Conservation (phyloP, 306 rosid genomes). For the Datisca glomerata region DNA sequence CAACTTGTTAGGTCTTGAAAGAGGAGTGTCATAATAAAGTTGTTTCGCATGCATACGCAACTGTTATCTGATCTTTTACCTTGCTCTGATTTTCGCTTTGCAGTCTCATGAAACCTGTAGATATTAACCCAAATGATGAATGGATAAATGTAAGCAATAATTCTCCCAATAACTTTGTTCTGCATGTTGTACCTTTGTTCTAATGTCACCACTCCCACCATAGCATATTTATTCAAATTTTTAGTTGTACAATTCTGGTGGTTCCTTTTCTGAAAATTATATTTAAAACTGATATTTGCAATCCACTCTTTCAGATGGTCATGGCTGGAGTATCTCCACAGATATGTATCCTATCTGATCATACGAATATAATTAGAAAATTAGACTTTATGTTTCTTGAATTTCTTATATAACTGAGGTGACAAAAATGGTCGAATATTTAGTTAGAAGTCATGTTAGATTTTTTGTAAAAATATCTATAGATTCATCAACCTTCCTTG, state of each 20-base stretch:
- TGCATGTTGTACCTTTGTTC: background rate
- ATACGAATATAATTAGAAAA: too few species aligned
- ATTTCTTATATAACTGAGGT: too few species aligned
- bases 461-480: background rate
- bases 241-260: slow-evolving; percentile 4
- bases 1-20: slow-evolving; percentile 7
- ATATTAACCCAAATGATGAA: slow-evolving; percentile 86
- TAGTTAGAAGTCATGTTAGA: background rate
- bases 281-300: slow-evolving; percentile 12
- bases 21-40: too few species aligned
- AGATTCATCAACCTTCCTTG: slow-evolving; percentile 25
- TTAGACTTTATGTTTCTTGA: too few species aligned
- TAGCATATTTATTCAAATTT: too few species aligned
- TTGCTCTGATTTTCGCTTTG: slow-evolving; percentile 19
- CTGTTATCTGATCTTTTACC: too few species aligned
- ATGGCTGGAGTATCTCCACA: slow-evolving; percentile 94
- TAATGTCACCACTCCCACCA: background rate
- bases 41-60: too few species aligned
- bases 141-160: slow-evolving; percentile 74
- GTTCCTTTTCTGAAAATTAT: too few species aligned
- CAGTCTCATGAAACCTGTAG: slow-evolving; percentile 96
- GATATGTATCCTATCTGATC: slow-evolving; percentile 70
- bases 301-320: slow-evolving; percentile 62
- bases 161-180: slow-evolving; percentile 7
- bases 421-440: background rate